These are phyloP conservation scores for Brettanomyces bruxellensis DNA, from an alignment of 805 yeast genomes.

Conservation along the genomic window DNA sequence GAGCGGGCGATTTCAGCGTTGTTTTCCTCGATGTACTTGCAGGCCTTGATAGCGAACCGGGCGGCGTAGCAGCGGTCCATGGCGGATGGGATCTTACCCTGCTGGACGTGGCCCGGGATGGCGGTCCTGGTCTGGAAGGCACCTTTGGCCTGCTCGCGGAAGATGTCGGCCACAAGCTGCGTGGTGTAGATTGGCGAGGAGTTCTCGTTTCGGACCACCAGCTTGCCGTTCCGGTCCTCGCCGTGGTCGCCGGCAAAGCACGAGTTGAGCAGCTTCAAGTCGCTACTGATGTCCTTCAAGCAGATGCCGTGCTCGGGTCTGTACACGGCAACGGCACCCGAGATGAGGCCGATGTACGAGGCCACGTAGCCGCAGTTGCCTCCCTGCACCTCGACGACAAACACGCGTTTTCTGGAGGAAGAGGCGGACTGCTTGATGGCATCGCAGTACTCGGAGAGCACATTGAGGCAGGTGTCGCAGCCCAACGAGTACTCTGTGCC, in stretches of 20 bases:
- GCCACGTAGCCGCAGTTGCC: slow-evolving; percentile 80
- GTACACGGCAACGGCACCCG: slow-evolving; percentile 68
- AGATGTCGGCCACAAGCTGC: slow-evolving; percentile 61
- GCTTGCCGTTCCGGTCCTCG: slow-evolving; percentile 57
- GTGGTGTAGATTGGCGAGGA: slow-evolving; percentile 63
- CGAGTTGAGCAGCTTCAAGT: slow-evolving; percentile 50
- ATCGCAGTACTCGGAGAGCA: slow-evolving; percentile 65
- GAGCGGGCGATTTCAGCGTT: slow-evolving; percentile 8
- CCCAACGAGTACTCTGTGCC: slow-evolving; percentile 77
- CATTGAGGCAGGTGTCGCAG: slow-evolving; percentile 65
- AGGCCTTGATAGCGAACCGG: slow-evolving; percentile 82
- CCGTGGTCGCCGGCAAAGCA: slow-evolving; percentile 57
- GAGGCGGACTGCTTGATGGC: slow-evolving; percentile 74
- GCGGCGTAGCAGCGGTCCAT: slow-evolving; percentile 88
- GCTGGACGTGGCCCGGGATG: slow-evolving; percentile 82
- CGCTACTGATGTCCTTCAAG: slow-evolving; percentile 53
- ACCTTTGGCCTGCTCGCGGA: slow-evolving; percentile 52
- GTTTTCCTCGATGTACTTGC: slow-evolving; percentile 71
- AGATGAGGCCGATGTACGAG: slow-evolving; percentile 54
- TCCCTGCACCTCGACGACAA: slow-evolving; percentile 79
- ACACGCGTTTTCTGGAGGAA: slow-evolving; percentile 68
- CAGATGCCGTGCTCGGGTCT: slow-evolving; percentile 67
- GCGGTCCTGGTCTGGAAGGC: slow-evolving; percentile 73
- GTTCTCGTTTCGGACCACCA: slow-evolving; percentile 57
- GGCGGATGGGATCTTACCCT: slow-evolving; percentile 92